Evolutionary conservation across 331 rosid species (phyloP), one percentile per base, ranked within the genome.

Genomic region (Pyrus hybrid): DNA sequence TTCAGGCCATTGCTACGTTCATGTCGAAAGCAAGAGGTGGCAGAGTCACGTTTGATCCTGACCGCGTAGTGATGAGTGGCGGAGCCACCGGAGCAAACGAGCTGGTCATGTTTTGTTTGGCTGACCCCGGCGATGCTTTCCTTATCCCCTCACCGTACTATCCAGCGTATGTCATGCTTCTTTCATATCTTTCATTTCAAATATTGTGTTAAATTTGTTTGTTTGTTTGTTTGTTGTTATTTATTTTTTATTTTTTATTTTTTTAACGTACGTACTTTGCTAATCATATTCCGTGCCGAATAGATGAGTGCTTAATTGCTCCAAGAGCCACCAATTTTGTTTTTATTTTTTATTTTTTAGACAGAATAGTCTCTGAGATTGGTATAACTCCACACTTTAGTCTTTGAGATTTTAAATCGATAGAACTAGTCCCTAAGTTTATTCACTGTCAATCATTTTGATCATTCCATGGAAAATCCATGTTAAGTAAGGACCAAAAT

Each of bases 21-120:
- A 94, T 94, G 99, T 86, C 88, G 17, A 92, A 79, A 79, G 91
- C 84, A 74, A 90, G 99, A 82, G 97, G 96, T 26, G 92, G 88
- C 12, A 85, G 90, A 18, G 97, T 87, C 22, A 79, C 30, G 70
- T 94, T 87, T 81, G 93, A 92, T 75, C 89, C 92, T 0, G 77
- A 80, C 21, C 85, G 99, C 5, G 80, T 94, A 73, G 80, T 94
- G 76, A 92, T 94, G 99, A 81, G 92, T 66, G 99, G 99, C 6
- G 99, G 99, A n/a, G 99, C 97, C 2, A 94, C 99, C 3, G 99
- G 99, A 0, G 99, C 96, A 8, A 92, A 89, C 23, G 99, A 94
- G 78, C 54, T 80, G 22, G 26, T 94, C 68, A 92, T 87, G 84
- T 94, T 94, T 73, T 94, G 99, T 65, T 81, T 94, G 79, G 99